Evolutionary conservation across 208 protist genomes (phyloP).

Genomic region (Trypanosoma lewisi): DNA sequence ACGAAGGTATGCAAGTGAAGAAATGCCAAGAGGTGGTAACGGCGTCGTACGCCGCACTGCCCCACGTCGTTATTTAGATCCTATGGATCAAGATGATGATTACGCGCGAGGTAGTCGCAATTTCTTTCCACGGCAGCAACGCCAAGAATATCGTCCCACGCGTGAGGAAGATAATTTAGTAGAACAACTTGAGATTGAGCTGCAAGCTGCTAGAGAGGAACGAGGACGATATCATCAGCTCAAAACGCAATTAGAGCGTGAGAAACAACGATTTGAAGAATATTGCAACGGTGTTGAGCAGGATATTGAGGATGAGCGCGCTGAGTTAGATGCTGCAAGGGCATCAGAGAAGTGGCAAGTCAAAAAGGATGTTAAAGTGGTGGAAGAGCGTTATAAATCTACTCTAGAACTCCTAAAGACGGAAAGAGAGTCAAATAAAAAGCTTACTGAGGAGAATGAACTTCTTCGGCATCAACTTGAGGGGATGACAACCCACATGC

Average conservation of each 20-base stretch:
- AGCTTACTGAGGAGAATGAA: conserved; percentile 78
- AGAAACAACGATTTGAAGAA: conserved; percentile 73
- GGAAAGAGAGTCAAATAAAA: conserved; percentile 68
- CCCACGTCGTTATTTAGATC: conserved; percentile 30
- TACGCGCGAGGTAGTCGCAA: conserved; percentile 34
- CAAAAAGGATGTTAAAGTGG: conserved; percentile 56
- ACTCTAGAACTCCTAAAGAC: conserved; percentile 61
- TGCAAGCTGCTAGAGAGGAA: conserved; percentile 73
- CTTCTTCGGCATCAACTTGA: conserved; percentile 74
- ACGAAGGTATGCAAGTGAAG: conserved; percentile 9
- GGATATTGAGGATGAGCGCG: conserved; percentile 68
- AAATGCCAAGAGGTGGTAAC: conserved; percentile 12
- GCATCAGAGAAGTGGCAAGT: conserved; percentile 49
- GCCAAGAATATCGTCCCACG: conserved; percentile 11
- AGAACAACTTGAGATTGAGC: conserved; percentile 70
- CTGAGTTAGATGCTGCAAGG: conserved; percentile 37
- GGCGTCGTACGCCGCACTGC: background rate
- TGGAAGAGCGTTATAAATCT: conserved; percentile 77
- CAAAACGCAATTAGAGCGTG: conserved; percentile 67
- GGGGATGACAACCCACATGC: conserved; percentile 66
- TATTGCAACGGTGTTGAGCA: conserved; percentile 55
- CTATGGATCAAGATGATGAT: conserved; percentile 31
- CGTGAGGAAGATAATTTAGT: conserved; percentile 70
- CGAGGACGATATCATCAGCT: conserved; percentile 59
- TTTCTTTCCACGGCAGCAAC: conserved; percentile 50